Evolutionary conservation across 2,329 filamentous ascomycete genomes (phyloP).

Genomic region (Aspergillus fischeri): DNA sequence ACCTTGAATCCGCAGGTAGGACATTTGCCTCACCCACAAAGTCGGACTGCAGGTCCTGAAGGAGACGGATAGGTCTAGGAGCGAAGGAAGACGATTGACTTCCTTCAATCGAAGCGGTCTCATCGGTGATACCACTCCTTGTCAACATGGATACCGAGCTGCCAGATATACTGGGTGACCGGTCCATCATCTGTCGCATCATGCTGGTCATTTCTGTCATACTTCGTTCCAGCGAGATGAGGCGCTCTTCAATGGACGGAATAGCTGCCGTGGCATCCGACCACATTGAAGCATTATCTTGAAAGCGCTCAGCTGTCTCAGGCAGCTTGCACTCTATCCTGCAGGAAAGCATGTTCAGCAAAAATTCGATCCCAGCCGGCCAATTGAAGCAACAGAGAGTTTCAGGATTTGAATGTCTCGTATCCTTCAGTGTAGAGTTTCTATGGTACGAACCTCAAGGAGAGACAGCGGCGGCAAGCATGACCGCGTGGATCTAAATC

Average conservation of each 20-base stretch:
- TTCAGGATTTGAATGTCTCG: no score
- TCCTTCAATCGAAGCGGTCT: constrained; percentile 17
- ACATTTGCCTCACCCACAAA: constrained; percentile 25
- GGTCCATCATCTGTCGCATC: constrained; percentile 30
- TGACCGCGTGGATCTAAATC: constrained; percentile 33
- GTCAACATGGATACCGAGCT: constrained; percentile 16
- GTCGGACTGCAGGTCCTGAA: constrained; percentile 30
- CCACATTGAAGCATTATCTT: constrained; percentile 29
- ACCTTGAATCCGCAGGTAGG: constrained; percentile 18
- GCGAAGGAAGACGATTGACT: constrained; percentile 18
- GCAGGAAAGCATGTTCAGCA: constrained; percentile 6
- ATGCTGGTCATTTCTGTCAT: constrained; percentile 34
- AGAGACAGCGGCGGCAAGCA: constrained; percentile 34
- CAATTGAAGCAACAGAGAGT: background rate
- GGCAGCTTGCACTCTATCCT: constrained; percentile 35
- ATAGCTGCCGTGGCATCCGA: constrained; percentile 27
- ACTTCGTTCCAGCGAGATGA: constrained; percentile 28
- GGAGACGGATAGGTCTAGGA: constrained; percentile 29
- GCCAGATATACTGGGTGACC: constrained; percentile 17
- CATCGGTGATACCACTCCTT: constrained; percentile 22
- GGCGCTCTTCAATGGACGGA: constrained; percentile 32
- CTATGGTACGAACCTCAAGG: constrained; percentile 27
- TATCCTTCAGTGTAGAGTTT: background rate
- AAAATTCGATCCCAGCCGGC: background rate
- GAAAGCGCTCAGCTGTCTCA: constrained; percentile 30